Conservation (phyloP, 345 rosid genomes). For the Raphanus raphanistrum region DNA sequence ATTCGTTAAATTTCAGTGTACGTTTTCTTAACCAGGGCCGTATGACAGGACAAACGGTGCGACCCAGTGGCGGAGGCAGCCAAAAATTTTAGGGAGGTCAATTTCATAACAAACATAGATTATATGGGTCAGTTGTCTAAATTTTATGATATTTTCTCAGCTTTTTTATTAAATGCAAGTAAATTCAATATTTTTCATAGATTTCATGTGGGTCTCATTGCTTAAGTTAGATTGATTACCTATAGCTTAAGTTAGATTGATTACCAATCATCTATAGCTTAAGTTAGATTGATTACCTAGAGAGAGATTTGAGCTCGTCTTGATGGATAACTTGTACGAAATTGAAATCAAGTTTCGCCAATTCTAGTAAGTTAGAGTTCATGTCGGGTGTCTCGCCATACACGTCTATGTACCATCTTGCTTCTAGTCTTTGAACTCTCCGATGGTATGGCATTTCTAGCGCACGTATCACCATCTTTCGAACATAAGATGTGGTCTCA, state of each 20-base stretch:
- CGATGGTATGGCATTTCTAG: conserved; percentile 44
- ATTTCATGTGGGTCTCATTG: no score
- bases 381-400: conserved; percentile 26
- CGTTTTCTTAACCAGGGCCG: no score
- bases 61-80: no score
- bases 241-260: no score
- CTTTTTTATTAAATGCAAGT: no score
- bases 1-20: not conserved
- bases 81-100: no score
- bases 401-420: conserved; percentile 41
- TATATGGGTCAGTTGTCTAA: no score
- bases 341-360: conserved; percentile 44
- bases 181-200: no score
- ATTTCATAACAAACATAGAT: no score
- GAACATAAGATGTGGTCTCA: conserved; percentile 15
- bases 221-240: no score
- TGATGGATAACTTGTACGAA: conserved; percentile 38
- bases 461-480: conserved; percentile 35
- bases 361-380: conserved; percentile 35
- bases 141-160: no score
- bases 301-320: conserved; percentile 37
- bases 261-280: not conserved
- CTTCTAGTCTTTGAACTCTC: conserved; percentile 42
- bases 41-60: no score
- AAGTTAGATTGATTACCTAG: conserved; percentile 28